phyloP scores from a whole-genome alignment of 2,329 filamentous ascomycete genomes.

The Rhexocercosporidium sp. region DNA sequence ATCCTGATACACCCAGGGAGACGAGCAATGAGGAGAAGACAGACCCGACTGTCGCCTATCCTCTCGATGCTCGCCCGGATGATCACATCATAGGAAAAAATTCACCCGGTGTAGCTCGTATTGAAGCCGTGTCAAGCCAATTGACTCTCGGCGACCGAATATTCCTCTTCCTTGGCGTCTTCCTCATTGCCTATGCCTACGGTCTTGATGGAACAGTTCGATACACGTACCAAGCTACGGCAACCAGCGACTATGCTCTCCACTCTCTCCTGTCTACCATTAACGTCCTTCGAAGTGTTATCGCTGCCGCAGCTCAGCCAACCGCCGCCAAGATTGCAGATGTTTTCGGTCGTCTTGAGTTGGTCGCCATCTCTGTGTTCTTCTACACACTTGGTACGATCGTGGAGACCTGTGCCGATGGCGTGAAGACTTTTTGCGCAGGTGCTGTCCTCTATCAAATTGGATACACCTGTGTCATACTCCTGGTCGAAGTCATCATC shows the following conservation, averaged over 20 bases:
- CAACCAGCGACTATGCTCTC: slow-evolving; percentile 8
- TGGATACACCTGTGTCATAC: slow-evolving; percentile 11
- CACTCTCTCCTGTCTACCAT: slow-evolving; percentile 10
- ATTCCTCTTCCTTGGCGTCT: slow-evolving; percentile 9
- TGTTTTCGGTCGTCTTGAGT: slow-evolving; percentile 9
- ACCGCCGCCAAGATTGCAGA: slow-evolving; percentile 10
- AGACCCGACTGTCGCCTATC: background rate
- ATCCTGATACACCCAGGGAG: background rate
- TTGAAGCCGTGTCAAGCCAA: slow-evolving; percentile 7
- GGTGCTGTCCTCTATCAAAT: slow-evolving; percentile 10
- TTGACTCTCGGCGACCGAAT: background rate
- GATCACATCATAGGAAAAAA: slow-evolving; percentile 4
- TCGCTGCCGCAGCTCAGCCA: slow-evolving; percentile 12
- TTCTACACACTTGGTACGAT: slow-evolving; percentile 12
- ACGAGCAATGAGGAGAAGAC: slow-evolving; percentile 4
- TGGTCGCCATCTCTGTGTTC: slow-evolving; percentile 7
- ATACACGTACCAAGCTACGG: slow-evolving; percentile 9
- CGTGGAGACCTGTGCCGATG: slow-evolving; percentile 6
- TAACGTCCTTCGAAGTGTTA: slow-evolving; percentile 9
- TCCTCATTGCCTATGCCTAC: slow-evolving; percentile 12
- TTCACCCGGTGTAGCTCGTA: slow-evolving; percentile 11
- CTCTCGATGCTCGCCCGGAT: background rate
- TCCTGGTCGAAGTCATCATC: slow-evolving; percentile 11
- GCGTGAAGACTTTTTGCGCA: slow-evolving; percentile 6
- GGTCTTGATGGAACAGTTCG: slow-evolving; percentile 7